Evolutionary conservation across 371 early-diverging fungal genomes (phyloP), one percentile per base, ranked within the genome.

Genomic region (Mucor mucedo): DNA sequence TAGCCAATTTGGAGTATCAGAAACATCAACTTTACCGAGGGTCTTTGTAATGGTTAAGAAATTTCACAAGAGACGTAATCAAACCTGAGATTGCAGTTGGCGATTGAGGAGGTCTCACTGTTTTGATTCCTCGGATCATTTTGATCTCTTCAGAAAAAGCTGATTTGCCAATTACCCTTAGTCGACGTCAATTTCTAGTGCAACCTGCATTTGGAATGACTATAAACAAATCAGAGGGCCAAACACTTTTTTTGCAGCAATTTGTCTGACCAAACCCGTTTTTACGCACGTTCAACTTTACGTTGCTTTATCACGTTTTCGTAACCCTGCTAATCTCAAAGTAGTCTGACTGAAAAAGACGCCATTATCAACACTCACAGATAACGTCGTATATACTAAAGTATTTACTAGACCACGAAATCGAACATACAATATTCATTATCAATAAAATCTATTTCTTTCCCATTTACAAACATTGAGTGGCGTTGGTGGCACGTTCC

Each of bases 151-250:
- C 10, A 3, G 42, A 42, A 6, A 42, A 42, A 6, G 10, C 42
- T 6, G 16, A 30, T 9, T 13, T n/a, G 3, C 42, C 42, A 2
- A 8, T 60, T 7, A 40, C 45, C 2, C 54, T 62, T 30, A 2
- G 32, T 2, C 38, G 48, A 0, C 2, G 7, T 13, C 62, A 62
- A 50, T 76, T 76, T 11, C 71, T 66, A 3, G 41, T 77, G 21
- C 40, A 55, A 29, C 66, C 63, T 10, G 69, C 73, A 0, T 73
- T 71, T 63, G 57, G 63, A 0, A 66, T 77, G 68, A 71, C 66
- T 4, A 69, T 77, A n/a, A 71, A 77, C 53, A 77, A 73, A 56
- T 28, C 73, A 3, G 73, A 73, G 66, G 73, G 73, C 4, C 68
- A 77, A 48, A 69, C 68, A 4, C 60, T 69, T 9, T 50, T n/a